phyloP scores from a whole-genome alignment of 148 eudicot genomes.

The Suaeda aralocaspica region DNA sequence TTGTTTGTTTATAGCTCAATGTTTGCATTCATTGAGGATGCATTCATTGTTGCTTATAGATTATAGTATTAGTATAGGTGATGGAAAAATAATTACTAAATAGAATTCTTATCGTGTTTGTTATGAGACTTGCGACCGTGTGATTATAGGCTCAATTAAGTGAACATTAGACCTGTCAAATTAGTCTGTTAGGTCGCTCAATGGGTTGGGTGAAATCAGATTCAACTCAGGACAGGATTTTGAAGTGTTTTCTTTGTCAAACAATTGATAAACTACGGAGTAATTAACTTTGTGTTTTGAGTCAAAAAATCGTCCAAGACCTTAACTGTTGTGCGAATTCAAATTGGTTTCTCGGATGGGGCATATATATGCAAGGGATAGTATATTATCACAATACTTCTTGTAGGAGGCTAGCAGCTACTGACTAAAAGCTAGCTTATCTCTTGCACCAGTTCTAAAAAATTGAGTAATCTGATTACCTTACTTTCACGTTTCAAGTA shows the following conservation, averaged over 20 bases:
- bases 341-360: neutral
- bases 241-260: neutral
- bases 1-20: too few species aligned
- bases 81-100: neutral
- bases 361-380: neutral
- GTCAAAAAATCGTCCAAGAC: neutral
- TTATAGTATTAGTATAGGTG: too few species aligned
- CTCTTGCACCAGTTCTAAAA: too few species aligned
- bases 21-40: too few species aligned
- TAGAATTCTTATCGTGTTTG: neutral
- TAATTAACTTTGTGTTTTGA: neutral
- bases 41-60: too few species aligned
- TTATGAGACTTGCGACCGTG: neutral
- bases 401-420: conserved; percentile 1
- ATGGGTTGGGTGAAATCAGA: neutral
- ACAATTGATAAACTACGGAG: neutral
- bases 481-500: neutral
- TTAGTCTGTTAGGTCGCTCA: neutral
- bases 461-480: neutral
- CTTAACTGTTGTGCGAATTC: neutral
- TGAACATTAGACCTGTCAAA: neutral
- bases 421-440: neutral
- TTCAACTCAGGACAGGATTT: neutral
- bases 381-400: neutral
- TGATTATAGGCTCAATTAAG: neutral